Conservation (phyloP, 2,329 filamentous ascomycete species). For the Aspergillus puulaauensis region DNA sequence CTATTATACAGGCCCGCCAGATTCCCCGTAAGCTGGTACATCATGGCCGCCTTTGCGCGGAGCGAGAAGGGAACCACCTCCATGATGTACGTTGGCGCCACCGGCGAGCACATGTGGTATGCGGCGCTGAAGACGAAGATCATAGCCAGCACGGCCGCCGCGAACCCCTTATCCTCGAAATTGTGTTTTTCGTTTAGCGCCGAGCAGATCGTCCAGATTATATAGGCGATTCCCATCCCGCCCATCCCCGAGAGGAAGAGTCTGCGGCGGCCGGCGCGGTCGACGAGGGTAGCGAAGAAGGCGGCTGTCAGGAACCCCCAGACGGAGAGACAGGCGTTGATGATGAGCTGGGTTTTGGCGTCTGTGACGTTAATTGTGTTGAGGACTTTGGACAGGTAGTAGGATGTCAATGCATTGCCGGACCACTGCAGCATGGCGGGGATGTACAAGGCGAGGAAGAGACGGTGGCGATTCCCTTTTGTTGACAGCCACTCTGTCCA, state of each 20-base stretch:
- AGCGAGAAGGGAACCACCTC: constrained; percentile 16
- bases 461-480: constrained; percentile 12
- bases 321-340: constrained; percentile 54
- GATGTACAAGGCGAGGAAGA: constrained; percentile 17
- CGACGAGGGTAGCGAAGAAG: constrained; percentile 56
- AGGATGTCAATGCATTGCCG: constrained; percentile 45
- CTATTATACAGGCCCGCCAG: constrained; percentile 14
- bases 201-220: constrained; percentile 10
- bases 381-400: constrained; percentile 56
- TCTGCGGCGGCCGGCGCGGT: constrained; percentile 35
- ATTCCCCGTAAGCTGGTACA: constrained; percentile 15
- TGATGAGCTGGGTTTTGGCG: constrained; percentile 52
- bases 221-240: constrained; percentile 13
- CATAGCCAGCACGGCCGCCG: constrained; percentile 3
- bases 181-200: constrained; percentile 1
- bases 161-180: constrained; percentile 6
- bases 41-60: constrained; percentile 16
- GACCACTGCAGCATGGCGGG: constrained; percentile 23
- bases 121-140: constrained; percentile 8
- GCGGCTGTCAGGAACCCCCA: constrained; percentile 58
- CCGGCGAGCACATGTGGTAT: constrained; percentile 14
- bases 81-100: constrained; percentile 18
- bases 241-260: constrained; percentile 42
- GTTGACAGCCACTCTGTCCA: constrained; percentile 16
- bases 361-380: constrained; percentile 51